Conservation (phyloP, 2,329 filamentous ascomycete genomes). For the Cladophialophora yegresii region DNA sequence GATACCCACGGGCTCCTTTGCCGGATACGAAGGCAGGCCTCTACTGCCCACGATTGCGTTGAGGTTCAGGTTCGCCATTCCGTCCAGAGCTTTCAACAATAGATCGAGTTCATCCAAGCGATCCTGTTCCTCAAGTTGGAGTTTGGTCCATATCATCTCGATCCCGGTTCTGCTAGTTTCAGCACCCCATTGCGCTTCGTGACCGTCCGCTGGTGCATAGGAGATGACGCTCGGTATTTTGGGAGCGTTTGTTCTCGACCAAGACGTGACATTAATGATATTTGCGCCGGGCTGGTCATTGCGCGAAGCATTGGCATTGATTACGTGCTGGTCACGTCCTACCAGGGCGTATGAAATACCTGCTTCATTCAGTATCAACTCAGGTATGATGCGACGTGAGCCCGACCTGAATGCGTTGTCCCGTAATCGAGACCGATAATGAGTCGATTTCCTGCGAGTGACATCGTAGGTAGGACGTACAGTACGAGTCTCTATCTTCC, state of each 20-base stretch:
- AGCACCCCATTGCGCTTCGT: not conserved
- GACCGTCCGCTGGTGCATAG: not conserved
- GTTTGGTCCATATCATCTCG: slow-evolving; percentile 1
- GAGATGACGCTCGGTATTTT: not conserved
- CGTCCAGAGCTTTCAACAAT: not conserved
- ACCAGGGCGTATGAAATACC: not conserved
- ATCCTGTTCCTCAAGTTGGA: not conserved
- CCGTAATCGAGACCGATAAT: not conserved
- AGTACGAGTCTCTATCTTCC: not conserved
- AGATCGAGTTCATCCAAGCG: not conserved
- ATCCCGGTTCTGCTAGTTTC: not conserved
- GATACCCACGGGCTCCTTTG: not conserved
- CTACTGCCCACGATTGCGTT: not conserved
- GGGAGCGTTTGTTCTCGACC: not conserved
- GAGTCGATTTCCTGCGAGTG: not conserved
- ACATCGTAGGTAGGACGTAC: not conserved
- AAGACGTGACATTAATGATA: not conserved
- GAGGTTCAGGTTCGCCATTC: not conserved
- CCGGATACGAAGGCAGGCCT: not conserved
- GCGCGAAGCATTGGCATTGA: not conserved
- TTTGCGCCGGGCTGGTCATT: not conserved
- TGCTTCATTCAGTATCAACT: not conserved
- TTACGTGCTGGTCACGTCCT: not conserved
- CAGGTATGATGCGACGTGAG: not conserved
- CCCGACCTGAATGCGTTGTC: not conserved